Conservation (phyloP, 352 stramenopile species). For the Thalassiosira sp. region DNA sequence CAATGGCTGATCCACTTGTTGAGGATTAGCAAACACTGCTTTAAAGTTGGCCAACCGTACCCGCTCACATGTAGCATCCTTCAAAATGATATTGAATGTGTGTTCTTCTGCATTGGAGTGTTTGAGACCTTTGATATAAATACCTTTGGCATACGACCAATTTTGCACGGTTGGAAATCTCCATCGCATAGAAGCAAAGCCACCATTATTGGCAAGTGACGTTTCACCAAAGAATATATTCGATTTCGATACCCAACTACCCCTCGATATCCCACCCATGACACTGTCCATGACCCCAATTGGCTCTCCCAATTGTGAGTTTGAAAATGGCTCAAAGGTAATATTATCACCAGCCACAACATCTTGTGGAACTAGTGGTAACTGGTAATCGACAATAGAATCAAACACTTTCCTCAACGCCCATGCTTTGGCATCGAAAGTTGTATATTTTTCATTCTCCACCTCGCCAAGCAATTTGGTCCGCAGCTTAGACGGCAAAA, state of each 20-base stretch:
- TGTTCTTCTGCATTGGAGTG: constrained; percentile 50
- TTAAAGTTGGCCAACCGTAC: constrained; percentile 56
- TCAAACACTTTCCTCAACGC: constrained; percentile 53
- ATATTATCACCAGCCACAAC: constrained; percentile 1
- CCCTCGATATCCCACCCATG: constrained; percentile 56
- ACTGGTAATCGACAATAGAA: constrained; percentile 50
- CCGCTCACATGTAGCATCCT: constrained; percentile 55
- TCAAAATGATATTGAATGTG: constrained; percentile 59
- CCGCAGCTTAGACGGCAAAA: constrained; percentile 38
- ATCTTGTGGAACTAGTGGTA: constrained; percentile 40
- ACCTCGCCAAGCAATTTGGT: constrained; percentile 20
- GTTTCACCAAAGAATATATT: constrained; percentile 55
- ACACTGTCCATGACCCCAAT: constrained; percentile 56
- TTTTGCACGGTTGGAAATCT: constrained; percentile 48
- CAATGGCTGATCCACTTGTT: constrained; percentile 25
- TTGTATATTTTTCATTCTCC: constrained; percentile 14
- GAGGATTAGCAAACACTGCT: constrained; percentile 57
- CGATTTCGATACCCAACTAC: constrained; percentile 35
- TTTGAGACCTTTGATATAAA: constrained; percentile 52
- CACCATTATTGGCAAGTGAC: constrained; percentile 59
- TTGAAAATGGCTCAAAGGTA: constrained; percentile 46
- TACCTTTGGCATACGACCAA: constrained; percentile 59
- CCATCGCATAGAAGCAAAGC: constrained; percentile 63
- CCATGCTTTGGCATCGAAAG: constrained; percentile 50
- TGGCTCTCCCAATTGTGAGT: constrained; percentile 30